Conservation (phyloP, 2,329 filamentous ascomycete genomes). For the Zalaria obscura region DNA sequence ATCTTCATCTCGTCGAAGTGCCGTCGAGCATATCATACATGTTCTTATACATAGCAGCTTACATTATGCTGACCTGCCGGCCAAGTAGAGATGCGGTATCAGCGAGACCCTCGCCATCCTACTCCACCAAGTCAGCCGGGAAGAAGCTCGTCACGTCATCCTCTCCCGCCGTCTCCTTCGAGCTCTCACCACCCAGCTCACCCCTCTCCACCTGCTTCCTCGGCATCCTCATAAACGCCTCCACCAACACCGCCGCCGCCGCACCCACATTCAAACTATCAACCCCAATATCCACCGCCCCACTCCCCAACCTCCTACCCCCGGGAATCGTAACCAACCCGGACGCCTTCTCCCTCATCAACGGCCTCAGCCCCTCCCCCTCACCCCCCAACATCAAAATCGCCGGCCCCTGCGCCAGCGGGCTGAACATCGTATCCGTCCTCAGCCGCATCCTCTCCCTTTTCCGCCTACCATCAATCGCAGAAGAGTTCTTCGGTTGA, state of each 20-base stretch:
- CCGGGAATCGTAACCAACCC: conserved; percentile 45
- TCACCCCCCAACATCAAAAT: conserved; percentile 77
- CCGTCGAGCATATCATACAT: too few species aligned
- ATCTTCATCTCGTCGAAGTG: too few species aligned
- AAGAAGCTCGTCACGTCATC: too few species aligned
- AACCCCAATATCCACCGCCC: conserved; percentile 39
- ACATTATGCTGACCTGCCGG: too few species aligned
- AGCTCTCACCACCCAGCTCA: too few species aligned
- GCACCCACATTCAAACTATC: conserved; percentile 93
- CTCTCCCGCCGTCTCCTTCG: too few species aligned
- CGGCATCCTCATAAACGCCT: conserved; percentile 46
- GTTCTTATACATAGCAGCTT: too few species aligned
- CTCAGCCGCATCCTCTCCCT: background rate
- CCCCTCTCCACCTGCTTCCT: background rate
- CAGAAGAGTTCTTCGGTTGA: background rate
- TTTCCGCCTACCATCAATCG: background rate
- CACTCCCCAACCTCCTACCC: conserved; percentile 4
- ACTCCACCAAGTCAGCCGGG: too few species aligned
- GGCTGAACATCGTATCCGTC: conserved; percentile 3
- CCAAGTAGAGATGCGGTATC: too few species aligned
- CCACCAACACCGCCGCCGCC: conserved; percentile 63
- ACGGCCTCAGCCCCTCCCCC: conserved; percentile 54
- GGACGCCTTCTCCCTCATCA: conserved; percentile 53
- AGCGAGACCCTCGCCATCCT: too few species aligned
- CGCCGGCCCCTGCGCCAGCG: conserved; percentile 38